Percentiles rank a stretch among this genome's conserved stretches.
Conservation (phyloP, 2,329 filamentous ascomycete species). For the Aspergillus felis region DNA sequence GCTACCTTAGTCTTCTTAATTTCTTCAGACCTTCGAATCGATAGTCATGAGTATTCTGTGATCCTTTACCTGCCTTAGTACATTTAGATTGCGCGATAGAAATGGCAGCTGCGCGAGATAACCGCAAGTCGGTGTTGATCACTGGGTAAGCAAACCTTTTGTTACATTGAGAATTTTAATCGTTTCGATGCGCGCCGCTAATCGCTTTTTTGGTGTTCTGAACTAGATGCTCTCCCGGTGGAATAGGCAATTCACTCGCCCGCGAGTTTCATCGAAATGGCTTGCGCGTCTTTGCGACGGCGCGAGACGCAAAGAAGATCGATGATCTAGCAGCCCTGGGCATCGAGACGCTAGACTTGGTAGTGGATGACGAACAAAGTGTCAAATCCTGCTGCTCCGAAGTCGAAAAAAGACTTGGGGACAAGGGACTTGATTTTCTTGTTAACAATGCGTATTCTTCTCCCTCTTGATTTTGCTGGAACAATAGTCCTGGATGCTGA, state of each 20-base stretch:
- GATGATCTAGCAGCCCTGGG: conserved; percentile 47
- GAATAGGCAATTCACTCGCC: conserved; percentile 57
- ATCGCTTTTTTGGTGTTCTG: background rate
- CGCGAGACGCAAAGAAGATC: conserved; percentile 49
- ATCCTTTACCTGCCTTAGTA: background rate
- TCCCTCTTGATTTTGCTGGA: background rate
- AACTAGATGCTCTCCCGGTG: conserved; percentile 43
- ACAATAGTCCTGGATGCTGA: conserved; percentile 6
- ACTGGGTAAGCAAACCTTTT: conserved; percentile 32
- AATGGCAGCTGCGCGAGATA: conserved; percentile 27
- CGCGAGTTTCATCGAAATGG: conserved; percentile 53
- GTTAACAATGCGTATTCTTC: conserved; percentile 53
- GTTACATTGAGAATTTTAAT: background rate
- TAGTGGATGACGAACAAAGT: conserved; percentile 49
- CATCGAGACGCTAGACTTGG: conserved; percentile 53
- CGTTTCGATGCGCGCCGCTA: background rate
- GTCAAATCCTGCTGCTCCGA: conserved; percentile 46
- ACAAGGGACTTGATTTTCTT: conserved; percentile 51
- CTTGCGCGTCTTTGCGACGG: conserved; percentile 56
- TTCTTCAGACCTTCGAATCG: background rate
- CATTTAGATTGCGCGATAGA: background rate
- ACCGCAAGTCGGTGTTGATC: conserved; percentile 39
- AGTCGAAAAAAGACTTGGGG: conserved; percentile 44
- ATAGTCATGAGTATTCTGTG: background rate
- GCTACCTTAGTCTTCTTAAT: too few species aligned